Base-by-base conservation (phyloP, 495 filamentous ascomycete species). In the Lepraria neglecta region DNA sequence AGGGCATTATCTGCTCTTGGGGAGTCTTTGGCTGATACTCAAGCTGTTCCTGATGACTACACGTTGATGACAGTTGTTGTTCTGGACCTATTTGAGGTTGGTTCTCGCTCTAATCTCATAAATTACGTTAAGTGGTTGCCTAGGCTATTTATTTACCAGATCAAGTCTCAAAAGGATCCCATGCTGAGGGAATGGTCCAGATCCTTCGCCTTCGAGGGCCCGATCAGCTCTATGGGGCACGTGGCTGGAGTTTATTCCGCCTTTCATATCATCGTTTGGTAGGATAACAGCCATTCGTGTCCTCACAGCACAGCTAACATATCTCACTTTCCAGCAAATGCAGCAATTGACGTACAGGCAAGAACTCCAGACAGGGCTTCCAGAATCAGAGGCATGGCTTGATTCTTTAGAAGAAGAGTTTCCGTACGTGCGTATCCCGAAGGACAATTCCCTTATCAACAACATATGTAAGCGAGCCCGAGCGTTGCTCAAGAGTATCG, bases 141-240 rank as follows among this genome's bases (percentile, higher is more conserved):
- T 50, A 50, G 19, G 46, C 46, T 50, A 50, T 50, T 28, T 27
- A 28, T 14, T 50, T 50, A 50, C 46, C 46, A 6, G 46, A 50
- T 15, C 11, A 3, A 27, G 46, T 50, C 46, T 50, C 46, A 5
- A 50, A 14, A 50, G 46, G 46, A 27, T 50, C 46, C 11, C 46
- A 50, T 50, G 46, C 46, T 50, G 10, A 50, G 15, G 46, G 46
- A 19, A 50, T 50, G 46, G 46, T n/a, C 46, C 46, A 28, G 15
- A 50, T 28, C 15, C 46, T 50, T 50, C 46, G 46, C 46, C 21
- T 50, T 24, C 46, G 46, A 27, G 46, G 46, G 28, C 46, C 46
- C 21, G 46, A 50, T 27, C 46, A 50, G 11, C 5, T 50, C 6
- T 14, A 50, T 15, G 46, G 46, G 28, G 46, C 46, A 50, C 46